Evolutionary conservation across 164 flowering plant species (phyloP).

Genomic region (Cinnamomum micranthum): DNA sequence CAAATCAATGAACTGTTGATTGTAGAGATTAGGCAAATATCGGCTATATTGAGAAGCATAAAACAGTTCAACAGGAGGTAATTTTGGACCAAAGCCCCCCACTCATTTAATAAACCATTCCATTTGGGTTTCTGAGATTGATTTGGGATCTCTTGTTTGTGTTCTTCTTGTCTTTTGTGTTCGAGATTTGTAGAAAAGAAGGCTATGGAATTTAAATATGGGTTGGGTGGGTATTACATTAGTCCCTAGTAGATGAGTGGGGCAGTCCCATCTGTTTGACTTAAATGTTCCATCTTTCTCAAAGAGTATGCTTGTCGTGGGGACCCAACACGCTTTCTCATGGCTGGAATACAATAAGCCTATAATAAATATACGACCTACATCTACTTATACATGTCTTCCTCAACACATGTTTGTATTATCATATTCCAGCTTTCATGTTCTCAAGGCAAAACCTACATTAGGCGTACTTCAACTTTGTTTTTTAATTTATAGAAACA

Average conservation of each 20-base stretch:
- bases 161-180: not conserved
- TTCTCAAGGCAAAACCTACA: slow-evolving; percentile 3
- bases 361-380: not conserved
- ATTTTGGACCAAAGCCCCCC: too few species aligned
- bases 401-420: not conserved
- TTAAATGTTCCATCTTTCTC: slow-evolving; percentile 28
- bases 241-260: slow-evolving; percentile 5
- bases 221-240: not conserved
- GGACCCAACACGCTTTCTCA: slow-evolving; percentile 13
- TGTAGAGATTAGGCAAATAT: too few species aligned
- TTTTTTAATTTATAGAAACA: too few species aligned
- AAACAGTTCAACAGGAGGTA: too few species aligned
- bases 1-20: too few species aligned
- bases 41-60: too few species aligned
- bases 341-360: not conserved
- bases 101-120: too few species aligned
- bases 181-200: not conserved
- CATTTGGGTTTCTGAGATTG: not conserved
- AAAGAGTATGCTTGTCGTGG: slow-evolving; percentile 32
- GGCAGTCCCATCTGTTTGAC: slow-evolving; percentile 31
- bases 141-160: not conserved
- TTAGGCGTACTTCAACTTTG: not conserved
- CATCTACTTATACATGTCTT: not conserved
- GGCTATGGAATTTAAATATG: not conserved
- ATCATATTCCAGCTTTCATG: not conserved